Evolutionary conservation across 169 alveolate species (phyloP), one percentile per base, ranked within the genome.

Genomic region (Cryptosporidium sp.): DNA sequence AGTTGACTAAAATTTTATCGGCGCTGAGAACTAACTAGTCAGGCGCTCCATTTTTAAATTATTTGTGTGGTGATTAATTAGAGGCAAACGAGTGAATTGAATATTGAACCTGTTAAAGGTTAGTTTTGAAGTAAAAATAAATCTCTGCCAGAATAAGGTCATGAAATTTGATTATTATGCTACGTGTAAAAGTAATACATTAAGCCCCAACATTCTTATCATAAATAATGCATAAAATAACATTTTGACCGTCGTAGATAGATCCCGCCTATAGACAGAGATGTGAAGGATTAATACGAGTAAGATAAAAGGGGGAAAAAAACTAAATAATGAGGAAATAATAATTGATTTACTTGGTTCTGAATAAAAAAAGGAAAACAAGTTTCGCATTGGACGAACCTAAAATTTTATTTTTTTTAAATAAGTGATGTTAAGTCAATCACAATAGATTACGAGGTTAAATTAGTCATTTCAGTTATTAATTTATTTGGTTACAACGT

Each of bases 251-350:
- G 67, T 70, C 84, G 84, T 33, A 70, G 84, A 31, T 70, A 50
- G 58, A 59, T 59, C 86, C 86, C 86, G 86, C 86, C 86, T 73
- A 73, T 73, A 73, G 86, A 73, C 86, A 73, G 86, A 73, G 86
- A 73, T 33, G 86, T 73, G 67, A 71, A 55, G 85, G 86, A 73
- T 52, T 73, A 43, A 35, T 73, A 55, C 86, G 85, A 71, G 85
- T 71, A 71, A 59, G 86, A 73, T 52, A 55, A 58, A 48, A 73
- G 70, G 26, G 67, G 68, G 55, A 21, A 61, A 69, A 33, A 21
- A 69, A 41, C 4, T 21, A n/a, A n/a, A 10, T 23, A 23, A 73
- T 51, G 86, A 73, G 86, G 86, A 73, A 73, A 33, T 55, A 73
- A 33, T 55, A 39, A n/a, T 55, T 41, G 62, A 31, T 55, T 73